Evolutionary conservation across 805 yeast species (phyloP), one percentile per base, ranked within the genome.

Genomic region (Kazachstania bromeliacearum): DNA sequence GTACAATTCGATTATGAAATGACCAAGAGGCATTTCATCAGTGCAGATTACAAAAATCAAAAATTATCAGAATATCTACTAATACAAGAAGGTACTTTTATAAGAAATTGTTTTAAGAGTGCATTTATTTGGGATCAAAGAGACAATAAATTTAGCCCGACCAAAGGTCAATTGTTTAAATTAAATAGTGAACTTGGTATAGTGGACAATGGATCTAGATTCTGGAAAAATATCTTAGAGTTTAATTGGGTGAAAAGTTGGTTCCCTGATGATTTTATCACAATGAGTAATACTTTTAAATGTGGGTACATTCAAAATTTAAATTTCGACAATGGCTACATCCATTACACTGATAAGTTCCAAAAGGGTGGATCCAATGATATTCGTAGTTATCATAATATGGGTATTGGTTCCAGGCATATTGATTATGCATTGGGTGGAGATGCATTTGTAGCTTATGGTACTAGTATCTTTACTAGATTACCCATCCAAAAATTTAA

Each of bases 341-440:
- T 68, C 2, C 88, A 82, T 49, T 51, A 79, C 21, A 70, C 79
- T 52, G 98, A 89, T 57, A 71, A 83, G 44, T 89, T 88, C 55
- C 84, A 78, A 50, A 65, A 83, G 31, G 94, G 96, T 13, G 96
- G 95, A 0, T 72, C 77, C 10, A 70, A 76, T 37, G 80, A 79
- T 36, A 74, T 85, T 20, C 66, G 81, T 39, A 85, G 88, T 1
- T 84, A 81, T 51, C 66, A 72, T 23, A 63, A 70, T 36, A 79
- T 79, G 62, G 74, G 84, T 0, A 55, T 82, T 24, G 88, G 92
- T 10, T 76, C 79, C 1, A 66, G 75, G 39, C 75, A 72, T 37
- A 58, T 60, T 4, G 60, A 58, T 4, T 78, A 75, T 46, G 65
- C 76, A 4, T 43, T 76, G 4, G 95, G 95, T 5, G 95, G 94